phyloP scores from a whole-genome alignment of 768 basidiomycete species.

The Sistotremastrum niveocremeum region DNA sequence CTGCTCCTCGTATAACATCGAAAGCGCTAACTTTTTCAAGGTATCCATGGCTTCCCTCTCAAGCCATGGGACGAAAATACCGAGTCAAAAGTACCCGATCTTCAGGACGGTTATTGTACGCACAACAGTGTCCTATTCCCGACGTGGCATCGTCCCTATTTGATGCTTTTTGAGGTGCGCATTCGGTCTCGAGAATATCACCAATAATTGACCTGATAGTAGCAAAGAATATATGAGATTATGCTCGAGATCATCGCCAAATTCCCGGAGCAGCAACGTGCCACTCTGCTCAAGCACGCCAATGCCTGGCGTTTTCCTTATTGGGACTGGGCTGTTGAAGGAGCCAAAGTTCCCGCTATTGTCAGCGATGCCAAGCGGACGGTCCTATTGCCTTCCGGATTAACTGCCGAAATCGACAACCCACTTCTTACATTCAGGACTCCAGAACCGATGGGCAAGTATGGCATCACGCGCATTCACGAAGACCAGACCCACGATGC shows the following conservation, averaged over 20 bases:
- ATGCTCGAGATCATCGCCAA: too few relatives aligned
- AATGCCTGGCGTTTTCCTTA: conserved; percentile 26
- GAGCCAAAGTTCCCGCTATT: conserved; percentile 26
- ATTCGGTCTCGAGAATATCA: too few relatives aligned
- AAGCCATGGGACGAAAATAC: conserved; percentile 29
- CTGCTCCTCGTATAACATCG: too few relatives aligned
- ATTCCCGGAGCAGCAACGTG: too few relatives aligned
- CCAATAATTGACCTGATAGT: too few relatives aligned
- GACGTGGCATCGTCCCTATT: conserved; percentile 43
- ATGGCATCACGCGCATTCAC: too few relatives aligned
- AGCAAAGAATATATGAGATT: too few relatives aligned
- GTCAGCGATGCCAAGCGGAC: conserved; percentile 20
- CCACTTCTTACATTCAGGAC: conserved; percentile 12
- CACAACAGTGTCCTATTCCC: conserved; percentile 42
- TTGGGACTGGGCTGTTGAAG: conserved; percentile 37
- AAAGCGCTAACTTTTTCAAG: too few relatives aligned
- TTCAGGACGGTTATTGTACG: conserved; percentile 32
- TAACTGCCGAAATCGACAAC: conserved; percentile 16
- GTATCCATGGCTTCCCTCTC: conserved; percentile 38
- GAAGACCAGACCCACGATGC: too few relatives aligned
- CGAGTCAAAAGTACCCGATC: conserved; percentile 11
- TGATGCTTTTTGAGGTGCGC: conserved; percentile 35
- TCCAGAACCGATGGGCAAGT: too few relatives aligned
- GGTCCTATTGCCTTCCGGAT: conserved; percentile 22
- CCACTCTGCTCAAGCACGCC: conserved; percentile 22